Base-by-base conservation (phyloP, 768 basidiomycete genomes). In the Tulasnella sp. region DNA sequence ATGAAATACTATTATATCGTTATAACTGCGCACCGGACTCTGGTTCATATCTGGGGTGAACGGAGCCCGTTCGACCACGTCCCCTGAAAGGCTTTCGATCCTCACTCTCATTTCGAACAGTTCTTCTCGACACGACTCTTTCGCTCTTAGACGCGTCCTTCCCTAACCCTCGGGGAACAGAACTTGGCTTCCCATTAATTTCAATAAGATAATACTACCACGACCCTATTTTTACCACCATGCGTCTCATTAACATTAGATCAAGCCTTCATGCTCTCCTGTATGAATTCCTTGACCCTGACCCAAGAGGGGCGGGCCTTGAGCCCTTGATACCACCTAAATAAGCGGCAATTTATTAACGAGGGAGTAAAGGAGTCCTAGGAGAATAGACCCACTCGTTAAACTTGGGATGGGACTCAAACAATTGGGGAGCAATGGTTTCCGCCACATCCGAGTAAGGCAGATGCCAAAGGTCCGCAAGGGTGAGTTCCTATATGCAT, bases 381-480 rank as follows among this genome's bases (percentile, higher is more conserved):
- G 24, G 22, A 37, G 9, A 22, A 58, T 34, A 37, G 44, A 74
- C 76, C 28, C 72, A 72, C 54, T 54, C 75, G 40, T 75, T 72
- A 24, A 82, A 50, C 42, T 81, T 81, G 54, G 77, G 78, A 28
- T 72, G 40, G 16, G 58, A n/a, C 40, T 79, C 41, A 31, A 80
- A 46, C 72, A 80, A 22, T 37, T 80, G 58, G 12, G 77, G 77
- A 20, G 16, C 31, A 54, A 41, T 3, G 12, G 1, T 24, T 37
- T 78, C 58, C 34, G 41, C n/a, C 34, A 12, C 28, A 40, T 37
- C 54, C 22, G 24, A 22, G 75, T 80, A 72, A 31, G 81, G 81
- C 14, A 82, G 54, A 41, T 81, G 64, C 69, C 81, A 81, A n/a
- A 82, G 74, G 46, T 81, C 82, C 5, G 78, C 80, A 22, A 64